These are phyloP conservation scores for Vachellia collinsii DNA, from an alignment of 306 rosid genomes.

Conservation along the genomic window DNA sequence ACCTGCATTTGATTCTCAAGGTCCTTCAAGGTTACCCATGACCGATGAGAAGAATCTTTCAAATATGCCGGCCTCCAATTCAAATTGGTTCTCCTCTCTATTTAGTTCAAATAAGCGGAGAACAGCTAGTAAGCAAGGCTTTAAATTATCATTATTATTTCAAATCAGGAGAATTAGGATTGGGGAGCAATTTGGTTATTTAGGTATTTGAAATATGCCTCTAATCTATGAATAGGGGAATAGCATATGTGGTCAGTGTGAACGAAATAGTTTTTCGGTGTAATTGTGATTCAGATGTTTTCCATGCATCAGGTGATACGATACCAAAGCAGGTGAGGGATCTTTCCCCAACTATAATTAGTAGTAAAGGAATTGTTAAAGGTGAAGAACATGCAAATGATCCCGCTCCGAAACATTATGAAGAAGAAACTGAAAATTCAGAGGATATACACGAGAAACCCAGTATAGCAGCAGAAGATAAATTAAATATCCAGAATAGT, in stretches of 20 bases:
- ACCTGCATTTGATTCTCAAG: slow-evolving; percentile 6
- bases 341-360: slow-evolving; percentile 23
- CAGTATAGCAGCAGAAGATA: neutral
- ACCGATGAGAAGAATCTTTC: slow-evolving; percentile 36
- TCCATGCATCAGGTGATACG: neutral
- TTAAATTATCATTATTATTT: neutral
- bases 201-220: too few relatives aligned
- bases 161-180: neutral
- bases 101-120: slow-evolving; percentile 34
- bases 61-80: slow-evolving; percentile 30
- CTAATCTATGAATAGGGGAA: too few relatives aligned
- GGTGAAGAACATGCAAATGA: slow-evolving; percentile 30
- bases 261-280: neutral
- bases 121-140: slow-evolving; percentile 38
- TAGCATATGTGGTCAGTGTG: neutral
- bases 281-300: neutral
- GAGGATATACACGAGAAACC: slow-evolving; percentile 25
- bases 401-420: slow-evolving; percentile 13
- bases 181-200: neutral
- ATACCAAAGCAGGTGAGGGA: slow-evolving; percentile 20
- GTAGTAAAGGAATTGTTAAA: slow-evolving; percentile 25
- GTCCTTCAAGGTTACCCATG: neutral
- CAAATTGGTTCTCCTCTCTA: slow-evolving; percentile 46
- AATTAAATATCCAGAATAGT: slow-evolving; percentile 16
- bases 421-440: slow-evolving; percentile 25